Percentiles rank a stretch among this genome's conserved stretches.
phyloP scores from a whole-genome alignment of 257 asterid genomes.

The Ilex asprella region DNA sequence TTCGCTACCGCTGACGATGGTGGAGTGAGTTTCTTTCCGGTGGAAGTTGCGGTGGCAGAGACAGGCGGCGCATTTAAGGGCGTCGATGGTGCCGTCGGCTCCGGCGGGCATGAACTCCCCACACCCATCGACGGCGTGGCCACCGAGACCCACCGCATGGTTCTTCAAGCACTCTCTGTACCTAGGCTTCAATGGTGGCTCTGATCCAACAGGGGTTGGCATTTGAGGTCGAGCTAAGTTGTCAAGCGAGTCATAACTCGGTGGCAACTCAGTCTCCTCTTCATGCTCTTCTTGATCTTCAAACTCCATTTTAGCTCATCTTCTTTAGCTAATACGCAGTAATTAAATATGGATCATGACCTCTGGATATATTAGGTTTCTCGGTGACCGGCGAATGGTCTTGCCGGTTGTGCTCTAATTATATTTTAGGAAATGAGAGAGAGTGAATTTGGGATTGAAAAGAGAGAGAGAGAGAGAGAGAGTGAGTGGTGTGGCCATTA shows the following conservation, averaged over 20 bases:
- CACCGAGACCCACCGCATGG: background rate
- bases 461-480: no score
- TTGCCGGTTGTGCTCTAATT: no score
- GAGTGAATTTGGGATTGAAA: no score
- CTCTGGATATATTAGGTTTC: no score
- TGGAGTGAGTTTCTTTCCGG: background rate
- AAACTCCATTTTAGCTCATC: no score
- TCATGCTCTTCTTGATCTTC: background rate
- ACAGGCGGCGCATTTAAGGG: background rate
- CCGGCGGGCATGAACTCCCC: background rate
- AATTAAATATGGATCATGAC: no score
- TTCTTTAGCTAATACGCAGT: no score
- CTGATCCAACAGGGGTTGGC: background rate
- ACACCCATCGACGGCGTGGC: background rate
- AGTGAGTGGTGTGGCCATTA: no score
- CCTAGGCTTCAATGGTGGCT: background rate
- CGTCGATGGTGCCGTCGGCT: background rate
- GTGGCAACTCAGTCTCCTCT: conserved; percentile 2
- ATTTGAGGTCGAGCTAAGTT: background rate
- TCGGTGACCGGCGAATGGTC: no score
- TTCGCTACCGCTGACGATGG: background rate
- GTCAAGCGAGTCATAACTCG: background rate
- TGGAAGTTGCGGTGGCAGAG: background rate
- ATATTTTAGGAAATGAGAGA: no score
- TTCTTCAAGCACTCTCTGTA: background rate